These are phyloP conservation scores for Alternaria metachromatica DNA, from an alignment of 2,329 filamentous ascomycete species.

Conservation along the genomic window DNA sequence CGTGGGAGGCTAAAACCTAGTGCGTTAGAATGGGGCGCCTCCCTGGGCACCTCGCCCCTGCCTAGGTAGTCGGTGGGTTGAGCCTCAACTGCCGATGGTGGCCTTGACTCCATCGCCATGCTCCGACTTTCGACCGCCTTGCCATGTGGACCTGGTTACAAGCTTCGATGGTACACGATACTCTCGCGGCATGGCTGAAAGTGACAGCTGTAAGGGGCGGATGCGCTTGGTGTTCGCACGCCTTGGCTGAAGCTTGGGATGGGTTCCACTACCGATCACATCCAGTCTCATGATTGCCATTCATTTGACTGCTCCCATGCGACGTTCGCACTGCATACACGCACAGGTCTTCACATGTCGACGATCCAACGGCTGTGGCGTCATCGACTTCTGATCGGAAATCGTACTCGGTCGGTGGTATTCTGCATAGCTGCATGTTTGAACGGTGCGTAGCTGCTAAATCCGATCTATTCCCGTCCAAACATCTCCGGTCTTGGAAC, in stretches of 20 bases:
- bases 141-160: slow-evolving; percentile 3
- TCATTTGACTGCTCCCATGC: background rate
- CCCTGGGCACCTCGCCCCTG: background rate
- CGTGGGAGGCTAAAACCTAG: slow-evolving; percentile 26
- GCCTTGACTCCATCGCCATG: background rate
- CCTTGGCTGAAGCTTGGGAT: slow-evolving; percentile 6
- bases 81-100: slow-evolving; percentile 10
- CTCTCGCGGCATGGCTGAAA: slow-evolving; percentile 14
- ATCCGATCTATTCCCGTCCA: slow-evolving; percentile 25
- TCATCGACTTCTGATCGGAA: background rate
- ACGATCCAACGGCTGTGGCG: background rate
- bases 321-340: background rate
- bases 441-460: background rate
- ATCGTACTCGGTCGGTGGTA: background rate
- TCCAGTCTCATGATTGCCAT: background rate
- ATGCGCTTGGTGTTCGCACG: slow-evolving; percentile 2
- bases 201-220: slow-evolving; percentile 24
- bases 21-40: slow-evolving; percentile 32
- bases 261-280: background rate
- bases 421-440: slow-evolving; percentile 8
- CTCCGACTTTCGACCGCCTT: slow-evolving; percentile 10
- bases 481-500: slow-evolving; percentile 40
- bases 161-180: slow-evolving; percentile 11
- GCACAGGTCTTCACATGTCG: background rate
- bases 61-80: slow-evolving; percentile 1